Percentiles rank a stretch among this genome's conserved stretches.
phyloP scores from a whole-genome alignment of 768 basidiomycete genomes.

The Auricularia heimuer region DNA sequence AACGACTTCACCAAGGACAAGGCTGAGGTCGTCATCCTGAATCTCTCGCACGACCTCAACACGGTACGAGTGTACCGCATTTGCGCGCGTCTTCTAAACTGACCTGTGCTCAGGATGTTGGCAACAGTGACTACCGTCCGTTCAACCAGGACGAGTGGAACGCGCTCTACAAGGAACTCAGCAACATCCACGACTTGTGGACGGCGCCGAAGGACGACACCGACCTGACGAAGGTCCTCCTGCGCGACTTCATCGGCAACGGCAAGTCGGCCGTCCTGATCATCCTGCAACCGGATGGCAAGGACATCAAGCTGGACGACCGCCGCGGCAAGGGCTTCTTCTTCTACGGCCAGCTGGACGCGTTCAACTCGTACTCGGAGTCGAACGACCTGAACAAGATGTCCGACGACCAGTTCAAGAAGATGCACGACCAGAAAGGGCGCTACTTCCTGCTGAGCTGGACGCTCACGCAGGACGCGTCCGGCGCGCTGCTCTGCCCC shows the following conservation, averaged over 20 bases:
- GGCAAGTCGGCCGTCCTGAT: background rate
- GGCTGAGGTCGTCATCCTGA: conserved; percentile 5
- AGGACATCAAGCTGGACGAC: background rate
- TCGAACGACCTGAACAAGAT: conserved; percentile 1
- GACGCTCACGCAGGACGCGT: background rate
- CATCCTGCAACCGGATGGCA: background rate
- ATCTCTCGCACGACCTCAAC: conserved; percentile 4
- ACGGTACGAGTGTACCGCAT: background rate
- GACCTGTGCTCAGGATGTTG: background rate
- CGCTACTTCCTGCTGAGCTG: background rate
- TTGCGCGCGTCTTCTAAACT: background rate
- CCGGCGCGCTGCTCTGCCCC: background rate
- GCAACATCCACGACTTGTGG: background rate
- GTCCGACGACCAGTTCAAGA: conserved; percentile 4
- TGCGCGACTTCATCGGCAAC: background rate
- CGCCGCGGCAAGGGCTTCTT: conserved; percentile 1
- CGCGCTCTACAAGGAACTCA: background rate
- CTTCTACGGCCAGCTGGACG: background rate
- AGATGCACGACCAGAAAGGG: conserved; percentile 1
- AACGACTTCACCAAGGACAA: conserved; percentile 5
- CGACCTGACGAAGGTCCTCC: background rate
- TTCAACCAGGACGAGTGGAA: conserved; percentile 8
- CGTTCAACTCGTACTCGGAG: background rate
- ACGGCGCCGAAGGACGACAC: background rate
- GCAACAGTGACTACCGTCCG: conserved; percentile 3